phyloP scores from a whole-genome alignment of 2,329 filamentous ascomycete genomes.

The Botrytis paeoniae region DNA sequence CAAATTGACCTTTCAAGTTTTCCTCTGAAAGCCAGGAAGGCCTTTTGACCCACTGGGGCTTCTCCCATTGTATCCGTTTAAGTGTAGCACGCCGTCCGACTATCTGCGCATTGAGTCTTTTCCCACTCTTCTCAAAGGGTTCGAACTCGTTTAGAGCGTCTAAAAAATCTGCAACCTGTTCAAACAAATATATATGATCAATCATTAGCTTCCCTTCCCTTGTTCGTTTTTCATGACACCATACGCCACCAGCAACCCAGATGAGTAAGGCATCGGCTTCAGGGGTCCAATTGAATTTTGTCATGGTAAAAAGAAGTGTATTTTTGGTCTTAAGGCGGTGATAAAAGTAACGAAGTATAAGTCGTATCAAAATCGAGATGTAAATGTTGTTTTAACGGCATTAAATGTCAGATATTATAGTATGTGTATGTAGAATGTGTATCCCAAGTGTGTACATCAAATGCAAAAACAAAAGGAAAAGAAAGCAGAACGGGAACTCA shows the following conservation, averaged over 20 bases:
- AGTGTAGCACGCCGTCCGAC: too few relatives aligned
- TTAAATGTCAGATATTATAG: neutral
- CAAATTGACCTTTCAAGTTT: neutral
- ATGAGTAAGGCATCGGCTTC: rapidly evolving
- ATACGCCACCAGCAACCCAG: neutral
- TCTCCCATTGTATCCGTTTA: too few relatives aligned
- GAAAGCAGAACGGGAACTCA: neutral
- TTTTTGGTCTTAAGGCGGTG: neutral
- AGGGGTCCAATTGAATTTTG: rapidly evolving
- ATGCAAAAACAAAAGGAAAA: neutral
- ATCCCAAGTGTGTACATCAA: neutral
- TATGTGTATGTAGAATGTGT: neutral
- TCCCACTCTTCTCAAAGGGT: neutral
- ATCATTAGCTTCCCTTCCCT: too few relatives aligned
- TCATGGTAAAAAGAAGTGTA: too few relatives aligned
- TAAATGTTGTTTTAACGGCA: neutral
- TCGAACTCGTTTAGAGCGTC: rapidly evolving
- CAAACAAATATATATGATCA: too few relatives aligned
- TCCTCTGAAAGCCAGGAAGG: neutral
- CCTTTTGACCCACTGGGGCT: neutral
- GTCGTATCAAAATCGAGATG: rapidly evolving
- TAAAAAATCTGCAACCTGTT: neutral
- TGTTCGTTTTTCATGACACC: neutral
- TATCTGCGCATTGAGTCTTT: too few relatives aligned
- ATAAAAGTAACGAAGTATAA: neutral